phyloP scores from a whole-genome alignment of 805 yeast genomes.

The Wickerhamomyces mucosus region DNA sequence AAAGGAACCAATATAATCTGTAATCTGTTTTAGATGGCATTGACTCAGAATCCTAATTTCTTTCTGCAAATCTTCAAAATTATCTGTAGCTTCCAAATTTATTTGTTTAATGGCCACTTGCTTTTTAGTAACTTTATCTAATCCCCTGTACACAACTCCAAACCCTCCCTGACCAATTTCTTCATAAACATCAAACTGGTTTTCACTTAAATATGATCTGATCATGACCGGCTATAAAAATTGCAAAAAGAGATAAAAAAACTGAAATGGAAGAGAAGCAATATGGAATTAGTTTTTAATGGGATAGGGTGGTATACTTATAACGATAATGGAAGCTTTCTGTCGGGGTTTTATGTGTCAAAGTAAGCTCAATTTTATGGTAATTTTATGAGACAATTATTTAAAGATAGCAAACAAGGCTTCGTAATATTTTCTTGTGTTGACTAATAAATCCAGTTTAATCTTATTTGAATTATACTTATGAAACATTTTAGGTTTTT shows the following conservation, averaged over 20 bases:
- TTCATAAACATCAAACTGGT: slow-evolving; percentile 45
- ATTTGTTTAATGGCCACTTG: slow-evolving; percentile 89
- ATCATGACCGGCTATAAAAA: background rate
- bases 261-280: background rate
- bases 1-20: slow-evolving; percentile 83
- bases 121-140: slow-evolving; percentile 56
- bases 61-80: slow-evolving; percentile 85
- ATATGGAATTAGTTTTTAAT: no score
- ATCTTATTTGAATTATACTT: no score
- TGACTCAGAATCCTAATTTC: slow-evolving; percentile 83
- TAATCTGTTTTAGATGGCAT: slow-evolving; percentile 72
- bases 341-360: no score
- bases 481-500: no score
- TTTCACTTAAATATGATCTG: slow-evolving; percentile 21
- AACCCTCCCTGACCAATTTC: slow-evolving; percentile 93
- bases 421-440: no score
- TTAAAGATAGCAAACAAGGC: no score
- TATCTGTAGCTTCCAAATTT: slow-evolving; percentile 83
- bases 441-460: no score
- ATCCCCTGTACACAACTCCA: slow-evolving; percentile 91
- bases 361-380: no score
- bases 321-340: slow-evolving; percentile 9
- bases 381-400: no score
- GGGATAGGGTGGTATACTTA: background rate
- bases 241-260: no score